Conservation (phyloP, 495 filamentous ascomycete species). For the Pyrenula massariospora region DNA sequence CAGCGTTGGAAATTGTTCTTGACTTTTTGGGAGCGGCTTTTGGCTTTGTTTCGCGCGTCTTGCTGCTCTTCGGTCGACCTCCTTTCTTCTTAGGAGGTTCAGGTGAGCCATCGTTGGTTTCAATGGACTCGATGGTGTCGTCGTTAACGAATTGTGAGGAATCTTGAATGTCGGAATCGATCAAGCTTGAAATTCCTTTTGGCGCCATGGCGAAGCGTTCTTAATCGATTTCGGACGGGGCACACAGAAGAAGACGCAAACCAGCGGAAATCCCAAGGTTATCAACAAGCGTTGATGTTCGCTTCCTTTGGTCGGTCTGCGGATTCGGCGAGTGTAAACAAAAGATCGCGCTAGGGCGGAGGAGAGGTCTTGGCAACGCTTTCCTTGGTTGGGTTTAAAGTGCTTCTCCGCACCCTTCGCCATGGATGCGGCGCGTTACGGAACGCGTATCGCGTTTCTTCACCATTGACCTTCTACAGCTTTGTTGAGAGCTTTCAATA, state of each 20-base stretch:
- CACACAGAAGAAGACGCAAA: too few relatives aligned
- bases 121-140: not conserved
- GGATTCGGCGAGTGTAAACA: not conserved
- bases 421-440: not conserved
- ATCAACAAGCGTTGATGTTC: too few relatives aligned
- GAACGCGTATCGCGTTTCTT: not conserved
- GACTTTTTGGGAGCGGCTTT: not conserved
- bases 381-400: not conserved
- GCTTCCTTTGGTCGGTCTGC: too few relatives aligned
- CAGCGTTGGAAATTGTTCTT: not conserved
- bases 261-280: too few relatives aligned
- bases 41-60: not conserved
- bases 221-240: too few relatives aligned
- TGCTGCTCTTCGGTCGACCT: not conserved
- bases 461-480: too few relatives aligned
- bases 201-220: not conserved
- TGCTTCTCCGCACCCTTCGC: not conserved
- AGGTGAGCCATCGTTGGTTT: not conserved
- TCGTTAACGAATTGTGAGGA: not conserved
- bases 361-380: not conserved
- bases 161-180: not conserved
- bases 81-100: conserved; percentile 1
- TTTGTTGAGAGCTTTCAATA: too few relatives aligned
- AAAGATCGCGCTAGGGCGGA: not conserved
- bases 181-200: not conserved